Conservation (phyloP, 805 yeast genomes). For the Wickerhamomyces xylosicus region DNA sequence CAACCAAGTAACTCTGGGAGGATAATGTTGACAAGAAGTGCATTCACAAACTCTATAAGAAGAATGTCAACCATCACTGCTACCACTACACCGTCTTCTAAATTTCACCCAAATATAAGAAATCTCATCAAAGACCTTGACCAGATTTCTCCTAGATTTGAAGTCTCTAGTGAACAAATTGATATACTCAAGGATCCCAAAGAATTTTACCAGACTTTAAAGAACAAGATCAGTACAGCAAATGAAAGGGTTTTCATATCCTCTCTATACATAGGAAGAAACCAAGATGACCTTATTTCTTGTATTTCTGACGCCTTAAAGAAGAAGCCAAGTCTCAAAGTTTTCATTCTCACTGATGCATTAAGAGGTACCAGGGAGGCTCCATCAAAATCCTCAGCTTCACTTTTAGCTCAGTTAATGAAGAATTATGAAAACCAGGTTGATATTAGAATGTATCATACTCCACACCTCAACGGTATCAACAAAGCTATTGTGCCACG, state of each 20-base stretch:
- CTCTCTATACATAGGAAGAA: slow-evolving; percentile 77
- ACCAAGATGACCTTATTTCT: slow-evolving; percentile 65
- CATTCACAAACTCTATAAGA: neutral
- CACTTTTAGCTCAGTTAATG: slow-evolving; percentile 56
- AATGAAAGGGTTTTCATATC: slow-evolving; percentile 65
- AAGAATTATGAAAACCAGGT: slow-evolving; percentile 60
- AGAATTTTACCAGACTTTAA: slow-evolving; percentile 61
- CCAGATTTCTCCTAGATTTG: slow-evolving; percentile 58
- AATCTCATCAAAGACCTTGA: slow-evolving; percentile 44
- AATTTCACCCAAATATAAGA: slow-evolving; percentile 34
- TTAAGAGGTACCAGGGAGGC: slow-evolving; percentile 90
- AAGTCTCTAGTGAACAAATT: slow-evolving; percentile 43
- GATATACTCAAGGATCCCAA: slow-evolving; percentile 55
- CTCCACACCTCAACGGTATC: slow-evolving; percentile 73
- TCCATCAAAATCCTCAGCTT: slow-evolving; percentile 70
- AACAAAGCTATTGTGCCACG: slow-evolving; percentile 60
- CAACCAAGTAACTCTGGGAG: too few relatives aligned
- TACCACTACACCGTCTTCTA: neutral
- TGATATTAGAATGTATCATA: slow-evolving; percentile 75
- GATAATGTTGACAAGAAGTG: neutral
- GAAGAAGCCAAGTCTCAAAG: slow-evolving; percentile 49
- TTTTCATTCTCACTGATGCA: slow-evolving; percentile 75
- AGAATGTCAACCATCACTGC: neutral
- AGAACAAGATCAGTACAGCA: slow-evolving; percentile 51
- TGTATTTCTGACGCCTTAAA: slow-evolving; percentile 51